These are phyloP conservation scores for Allium fistulosum DNA, from an alignment of 106 monocot species.

Conservation along the genomic window DNA sequence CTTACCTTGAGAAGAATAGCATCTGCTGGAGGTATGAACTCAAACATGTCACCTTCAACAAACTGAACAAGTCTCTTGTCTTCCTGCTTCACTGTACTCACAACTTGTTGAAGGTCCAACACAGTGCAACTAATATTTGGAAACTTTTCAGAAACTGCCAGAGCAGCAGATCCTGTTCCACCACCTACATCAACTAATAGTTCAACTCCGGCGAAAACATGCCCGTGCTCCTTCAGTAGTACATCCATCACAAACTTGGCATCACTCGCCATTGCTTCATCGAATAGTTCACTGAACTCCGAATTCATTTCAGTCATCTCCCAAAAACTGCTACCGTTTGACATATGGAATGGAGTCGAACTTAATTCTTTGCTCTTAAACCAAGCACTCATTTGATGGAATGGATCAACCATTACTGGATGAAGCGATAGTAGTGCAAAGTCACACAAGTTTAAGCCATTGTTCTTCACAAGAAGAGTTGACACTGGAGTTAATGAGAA, in stretches of 20 bases:
- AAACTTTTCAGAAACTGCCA: conserved; percentile 6
- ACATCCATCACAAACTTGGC: neutral
- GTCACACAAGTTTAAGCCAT: too few relatives aligned
- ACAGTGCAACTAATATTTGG: conserved; percentile 13
- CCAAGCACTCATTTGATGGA: neutral
- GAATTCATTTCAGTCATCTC: neutral
- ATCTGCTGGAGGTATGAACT: conserved; percentile 13
- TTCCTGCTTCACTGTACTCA: neutral
- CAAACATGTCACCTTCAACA: conserved; percentile 26
- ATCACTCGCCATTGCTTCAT: conserved; percentile 20
- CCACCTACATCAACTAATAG: conserved; percentile 20
- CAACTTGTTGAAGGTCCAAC: conserved; percentile 16
- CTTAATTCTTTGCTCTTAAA: neutral
- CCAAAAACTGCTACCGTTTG: conserved; percentile 1
- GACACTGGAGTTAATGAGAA: conserved; percentile 12
- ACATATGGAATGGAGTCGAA: neutral
- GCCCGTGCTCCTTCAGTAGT: neutral
- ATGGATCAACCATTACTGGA: neutral
- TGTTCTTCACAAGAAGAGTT: conserved; percentile 3
- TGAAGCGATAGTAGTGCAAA: neutral
- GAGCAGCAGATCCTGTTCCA: conserved; percentile 4
- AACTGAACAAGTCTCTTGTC: neutral
- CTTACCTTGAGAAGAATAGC: conserved; percentile 26
- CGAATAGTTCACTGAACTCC: neutral
- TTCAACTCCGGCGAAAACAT: neutral